Evolutionary conservation across 495 filamentous ascomycete genomes (phyloP).

Genomic region (Talaromyces nanjingensis): DNA sequence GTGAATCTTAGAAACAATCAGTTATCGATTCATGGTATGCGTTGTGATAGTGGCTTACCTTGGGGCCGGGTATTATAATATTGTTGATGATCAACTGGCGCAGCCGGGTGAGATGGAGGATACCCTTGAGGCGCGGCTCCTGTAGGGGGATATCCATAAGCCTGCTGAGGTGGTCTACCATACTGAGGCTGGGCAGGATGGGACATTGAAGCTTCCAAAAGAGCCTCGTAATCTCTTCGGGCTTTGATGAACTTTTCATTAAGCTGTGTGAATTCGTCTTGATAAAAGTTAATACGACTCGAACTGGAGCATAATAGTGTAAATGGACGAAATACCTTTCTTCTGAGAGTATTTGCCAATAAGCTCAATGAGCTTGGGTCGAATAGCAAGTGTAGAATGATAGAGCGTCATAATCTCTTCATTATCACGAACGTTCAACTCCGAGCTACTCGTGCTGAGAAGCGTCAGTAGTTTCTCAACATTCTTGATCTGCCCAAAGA

Average conservation of each 20-base stretch:
- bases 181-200: conserved; percentile 73
- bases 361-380: conserved; percentile 93
- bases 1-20: conserved; percentile 22
- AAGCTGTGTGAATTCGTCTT: conserved; percentile 95
- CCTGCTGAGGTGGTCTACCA: conserved; percentile 53
- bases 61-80: conserved; percentile 60
- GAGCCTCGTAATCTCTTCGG: conserved; percentile 86
- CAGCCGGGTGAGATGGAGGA: conserved; percentile 37
- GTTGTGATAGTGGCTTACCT: conserved; percentile 27
- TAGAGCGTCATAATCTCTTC: conserved; percentile 92
- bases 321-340: conserved; percentile 58
- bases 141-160: conserved; percentile 54
- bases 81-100: conserved; percentile 57
- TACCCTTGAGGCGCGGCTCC: conserved; percentile 39
- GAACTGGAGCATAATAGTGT: too few species aligned
- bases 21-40: neutral
- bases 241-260: conserved; percentile 99
- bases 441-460: conserved; percentile 88
- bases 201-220: conserved; percentile 95
- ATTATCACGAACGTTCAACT: conserved; percentile 78
- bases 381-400: conserved; percentile 86
- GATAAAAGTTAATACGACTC: conserved; percentile 13
- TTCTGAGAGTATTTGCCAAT: conserved; percentile 99
- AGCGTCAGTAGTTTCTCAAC: conserved; percentile 94
- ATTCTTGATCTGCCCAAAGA: conserved; percentile 98